These are phyloP conservation scores for Wickerhamiella allomyrinae DNA, from an alignment of 805 yeast genomes.

Conservation along the genomic window DNA sequence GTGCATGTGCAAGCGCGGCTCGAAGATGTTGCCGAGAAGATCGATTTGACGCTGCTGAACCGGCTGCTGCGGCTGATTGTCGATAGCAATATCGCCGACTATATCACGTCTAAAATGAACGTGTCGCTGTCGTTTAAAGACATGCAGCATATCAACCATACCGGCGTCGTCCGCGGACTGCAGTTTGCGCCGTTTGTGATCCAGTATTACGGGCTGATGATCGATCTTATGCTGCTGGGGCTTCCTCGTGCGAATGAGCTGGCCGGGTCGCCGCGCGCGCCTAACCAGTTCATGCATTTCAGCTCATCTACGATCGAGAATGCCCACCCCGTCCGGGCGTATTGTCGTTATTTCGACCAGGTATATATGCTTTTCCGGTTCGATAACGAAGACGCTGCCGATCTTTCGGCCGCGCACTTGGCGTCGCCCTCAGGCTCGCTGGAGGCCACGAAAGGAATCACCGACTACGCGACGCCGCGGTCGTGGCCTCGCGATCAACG, in stretches of 20 bases:
- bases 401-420: constrained; percentile 57
- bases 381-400: constrained; percentile 56
- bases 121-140: constrained; percentile 74
- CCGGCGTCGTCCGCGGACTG: constrained; percentile 76
- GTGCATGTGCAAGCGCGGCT: constrained; percentile 73
- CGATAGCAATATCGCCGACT: constrained; percentile 88
- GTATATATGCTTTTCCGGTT: constrained; percentile 70
- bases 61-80: constrained; percentile 64
- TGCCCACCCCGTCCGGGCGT: constrained; percentile 62
- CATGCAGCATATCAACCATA: constrained; percentile 84
- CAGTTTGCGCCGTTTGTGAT: constrained; percentile 81
- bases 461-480: constrained; percentile 27
- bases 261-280: constrained; percentile 60
- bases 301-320: constrained; percentile 43
- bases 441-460: not conserved
- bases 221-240: constrained; percentile 74
- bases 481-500: constrained; percentile 93
- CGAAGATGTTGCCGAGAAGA: constrained; percentile 61
- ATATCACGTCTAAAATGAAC: constrained; percentile 80
- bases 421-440: constrained; percentile 20
- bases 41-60: constrained; percentile 77
- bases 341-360: constrained; percentile 71
- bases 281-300: constrained; percentile 70
- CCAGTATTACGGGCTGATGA: constrained; percentile 78
- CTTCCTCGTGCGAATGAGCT: constrained; percentile 73